Evolutionary conservation across 1,284 basidiomycete species (phyloP), one percentile per base, ranked within the genome.

Genomic region (Hypsizygus ulmarius): DNA sequence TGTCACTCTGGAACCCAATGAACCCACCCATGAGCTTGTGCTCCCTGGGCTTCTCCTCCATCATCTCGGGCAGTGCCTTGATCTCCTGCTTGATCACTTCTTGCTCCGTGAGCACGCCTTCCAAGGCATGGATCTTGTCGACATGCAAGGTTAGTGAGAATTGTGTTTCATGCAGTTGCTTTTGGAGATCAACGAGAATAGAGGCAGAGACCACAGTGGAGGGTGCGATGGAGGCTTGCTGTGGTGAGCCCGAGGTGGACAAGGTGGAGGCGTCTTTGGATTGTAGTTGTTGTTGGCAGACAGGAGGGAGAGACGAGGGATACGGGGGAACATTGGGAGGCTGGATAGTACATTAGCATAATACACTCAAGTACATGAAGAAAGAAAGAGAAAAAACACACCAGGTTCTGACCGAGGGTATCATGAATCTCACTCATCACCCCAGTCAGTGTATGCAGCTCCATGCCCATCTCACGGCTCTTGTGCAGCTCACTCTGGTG

Each of bases 401-500:
- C 91, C 61, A 87, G 58, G 37, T 83, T 80, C 3, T 95, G 95
- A 28, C 90, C 90, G 2, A 99, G 75, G 0, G 92, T 94, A 58
- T 97, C 93, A 53, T 94, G 89, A 39, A 98, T 93, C 30, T 97
- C 93, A 39, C 76, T 83, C 80, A 99, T 93, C 1, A 89, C 78
- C n/a, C 79, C 78, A 15, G 82, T 87, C 33, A 99, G 72, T 0
- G 80, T 80, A 58, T 86, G 84, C 3, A 99, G 75, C 64, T 99
- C 95, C 1, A 84, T 77, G n/a, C 92, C 90, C 0, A 93, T 96
- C 62, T 98, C 94, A 14, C 93, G 84, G 62, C 92, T 95, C 71
- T 95, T 96, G 68, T 90, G 87, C 29, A 99, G 79, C 64, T 98
- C 95, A 56, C 84, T 86, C 70, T 98, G 87, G 58, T 91, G 88